phyloP scores from a whole-genome alignment of 1,284 basidiomycete genomes.

The Uromyces viciae-fabae region DNA sequence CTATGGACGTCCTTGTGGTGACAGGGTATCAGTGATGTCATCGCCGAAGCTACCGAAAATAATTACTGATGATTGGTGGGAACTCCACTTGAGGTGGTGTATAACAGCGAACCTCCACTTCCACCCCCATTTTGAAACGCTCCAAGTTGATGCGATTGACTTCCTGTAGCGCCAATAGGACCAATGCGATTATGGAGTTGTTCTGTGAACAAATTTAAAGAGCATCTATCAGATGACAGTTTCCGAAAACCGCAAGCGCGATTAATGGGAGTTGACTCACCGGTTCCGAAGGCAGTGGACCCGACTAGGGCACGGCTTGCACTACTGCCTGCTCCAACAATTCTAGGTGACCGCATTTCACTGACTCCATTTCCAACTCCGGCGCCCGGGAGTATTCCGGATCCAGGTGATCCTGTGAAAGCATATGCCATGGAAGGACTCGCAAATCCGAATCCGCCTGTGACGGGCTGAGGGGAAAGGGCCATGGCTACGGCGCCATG shows the following conservation, averaged over 20 bases:
- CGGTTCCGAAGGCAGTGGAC: slow-evolving; percentile 12
- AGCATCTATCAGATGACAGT: neutral
- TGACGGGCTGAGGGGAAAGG: slow-evolving; percentile 34
- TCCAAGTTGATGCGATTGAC: neutral
- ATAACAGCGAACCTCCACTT: slow-evolving; percentile 5
- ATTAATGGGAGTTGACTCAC: neutral
- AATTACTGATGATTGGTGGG: slow-evolving; percentile 25
- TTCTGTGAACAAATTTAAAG: neutral
- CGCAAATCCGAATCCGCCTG: slow-evolving; percentile 29
- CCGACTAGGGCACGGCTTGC: neutral
- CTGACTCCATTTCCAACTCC: neutral
- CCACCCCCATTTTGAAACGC: slow-evolving; percentile 23
- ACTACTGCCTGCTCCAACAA: slow-evolving; percentile 1
- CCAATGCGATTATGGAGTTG: slow-evolving; percentile 5
- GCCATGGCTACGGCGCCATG: slow-evolving; percentile 37
- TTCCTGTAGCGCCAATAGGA: neutral
- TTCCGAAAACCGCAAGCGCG: neutral
- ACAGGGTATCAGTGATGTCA: too few species aligned
- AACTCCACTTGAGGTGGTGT: slow-evolving; percentile 14
- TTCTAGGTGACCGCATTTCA: slow-evolving; percentile 32
- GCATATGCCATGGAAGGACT: slow-evolving; percentile 45
- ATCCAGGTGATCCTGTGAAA: neutral
- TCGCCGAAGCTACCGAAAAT: too few species aligned
- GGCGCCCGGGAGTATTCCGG: neutral
- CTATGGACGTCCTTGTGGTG: too few species aligned